Base-by-base conservation (phyloP, 208 protist species). In the Trypanosoma mega region DNA sequence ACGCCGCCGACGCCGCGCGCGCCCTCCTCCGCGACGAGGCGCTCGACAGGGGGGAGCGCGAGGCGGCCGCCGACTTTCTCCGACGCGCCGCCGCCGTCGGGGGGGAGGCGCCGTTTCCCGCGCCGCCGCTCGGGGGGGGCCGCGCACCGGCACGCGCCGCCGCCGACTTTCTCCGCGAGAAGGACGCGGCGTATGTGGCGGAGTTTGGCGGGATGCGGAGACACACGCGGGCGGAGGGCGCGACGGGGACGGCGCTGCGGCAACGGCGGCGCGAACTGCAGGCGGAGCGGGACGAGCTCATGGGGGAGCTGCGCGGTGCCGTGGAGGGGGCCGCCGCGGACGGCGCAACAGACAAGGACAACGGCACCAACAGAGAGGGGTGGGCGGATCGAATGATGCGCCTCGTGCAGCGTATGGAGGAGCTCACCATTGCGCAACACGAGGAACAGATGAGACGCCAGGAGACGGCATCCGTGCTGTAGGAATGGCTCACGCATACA, bases 1-100 rank as follows among this genome's bases (percentile, higher is more conserved):
- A 63, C 29, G 54, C 63, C 34, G 53, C 63, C 3, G 54, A 70
- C 20, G 34, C 63, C 23, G 63, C 61, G 1, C 24, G 12, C 34
- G 33, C 54, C 9, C 34, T 70, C 5, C 45, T 70, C 20, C 16
- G 41, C 4, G 63, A 24, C 21, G 52, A 49, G 4, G 52, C 24
- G 23, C 3, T 62, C 12, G 55, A 54, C 1, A 47, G 47, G 5
- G 30, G 37, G n/a, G 63, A 70, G 24, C 45, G 54, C 27, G 45
- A 63, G 20, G 30, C 31, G 14, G 52, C 54, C n/a, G 24, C 49
- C 26, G 26, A 14, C 0, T 70, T 70, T 57, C 27, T 70, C 26
- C 1, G 41, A 14, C 62, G 44, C 11, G 62, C 46, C 1, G 44
- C 52, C 20, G 7, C 9, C 27, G 24, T 33, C 2, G 26, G 53